Evolutionary conservation across 1,284 basidiomycete species (phyloP).

Genomic region (Pseudozyma hubeiensis): DNA sequence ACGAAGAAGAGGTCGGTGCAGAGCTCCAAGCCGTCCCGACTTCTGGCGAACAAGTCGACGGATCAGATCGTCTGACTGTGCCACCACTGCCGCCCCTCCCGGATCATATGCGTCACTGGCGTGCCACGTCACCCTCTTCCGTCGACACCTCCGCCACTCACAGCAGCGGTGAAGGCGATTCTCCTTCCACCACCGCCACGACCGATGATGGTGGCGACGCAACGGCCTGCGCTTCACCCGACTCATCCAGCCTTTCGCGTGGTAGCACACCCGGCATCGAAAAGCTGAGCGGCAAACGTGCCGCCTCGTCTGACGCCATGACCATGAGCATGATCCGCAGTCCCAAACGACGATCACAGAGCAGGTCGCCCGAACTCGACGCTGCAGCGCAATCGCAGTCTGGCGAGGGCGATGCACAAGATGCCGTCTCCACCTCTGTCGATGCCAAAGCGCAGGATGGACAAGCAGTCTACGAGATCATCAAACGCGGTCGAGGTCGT

Average conservation of each 20-base stretch:
- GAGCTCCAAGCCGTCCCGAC: conserved; percentile 35
- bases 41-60: background rate
- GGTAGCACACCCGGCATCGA: conserved; percentile 48
- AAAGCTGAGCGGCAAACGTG: conserved; percentile 47
- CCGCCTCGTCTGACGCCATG: conserved; percentile 55
- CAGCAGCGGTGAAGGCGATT: conserved; percentile 55
- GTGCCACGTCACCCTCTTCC: conserved; percentile 55
- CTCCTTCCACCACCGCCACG: conserved; percentile 51
- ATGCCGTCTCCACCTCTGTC: background rate
- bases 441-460: conserved; percentile 9
- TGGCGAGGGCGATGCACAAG: background rate
- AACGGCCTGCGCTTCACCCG: conserved; percentile 38
- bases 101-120: conserved; percentile 56
- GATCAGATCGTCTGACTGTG: conserved; percentile 17
- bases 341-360: conserved; percentile 56
- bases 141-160: conserved; percentile 56
- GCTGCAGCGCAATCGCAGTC: conserved; percentile 7
- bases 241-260: conserved; percentile 27
- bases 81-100: conserved; percentile 44
- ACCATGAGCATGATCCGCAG: conserved; percentile 50
- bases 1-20: conserved; percentile 44
- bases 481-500: conserved; percentile 48
- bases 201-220: conserved; percentile 54
- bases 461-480: conserved; percentile 28
- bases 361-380: conserved; percentile 43